phyloP scores from a whole-genome alignment of 805 yeast genomes.

The Starmerella sp. region DNA sequence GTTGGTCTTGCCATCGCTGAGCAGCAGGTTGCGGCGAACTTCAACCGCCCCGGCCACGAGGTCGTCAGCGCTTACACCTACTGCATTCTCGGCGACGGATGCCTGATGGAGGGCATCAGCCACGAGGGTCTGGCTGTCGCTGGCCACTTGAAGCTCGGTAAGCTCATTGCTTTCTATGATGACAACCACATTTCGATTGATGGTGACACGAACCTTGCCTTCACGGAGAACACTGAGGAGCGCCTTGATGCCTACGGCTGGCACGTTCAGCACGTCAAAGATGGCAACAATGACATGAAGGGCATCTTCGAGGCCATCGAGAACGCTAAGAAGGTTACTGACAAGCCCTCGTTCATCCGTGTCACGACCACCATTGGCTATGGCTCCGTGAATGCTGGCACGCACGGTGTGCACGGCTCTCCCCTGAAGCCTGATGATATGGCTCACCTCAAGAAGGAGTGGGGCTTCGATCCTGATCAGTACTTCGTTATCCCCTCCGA shows the following conservation, averaged over 20 bases:
- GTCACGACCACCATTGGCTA: constrained; percentile 86
- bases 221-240: constrained; percentile 80
- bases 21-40: constrained; percentile 80
- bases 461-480: constrained; percentile 82
- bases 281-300: constrained; percentile 70
- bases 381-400: constrained; percentile 77
- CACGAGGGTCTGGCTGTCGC: constrained; percentile 91
- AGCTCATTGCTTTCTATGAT: constrained; percentile 90
- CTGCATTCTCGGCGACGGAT: constrained; percentile 88
- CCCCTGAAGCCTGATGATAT: constrained; percentile 91
- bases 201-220: constrained; percentile 78
- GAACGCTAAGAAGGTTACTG: constrained; percentile 61
- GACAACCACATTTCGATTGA: constrained; percentile 95
- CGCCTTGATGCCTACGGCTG: constrained; percentile 91
- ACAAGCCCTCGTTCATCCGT: constrained; percentile 85
- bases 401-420: constrained; percentile 91
- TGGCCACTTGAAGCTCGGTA: constrained; percentile 88
- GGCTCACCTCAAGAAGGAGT: constrained; percentile 67
- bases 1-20: constrained; percentile 96
- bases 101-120: constrained; percentile 96
- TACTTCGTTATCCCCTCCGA: constrained; percentile 70
- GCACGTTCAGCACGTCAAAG: constrained; percentile 65
- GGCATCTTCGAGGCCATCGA: constrained; percentile 65
- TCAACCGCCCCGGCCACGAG: constrained; percentile 74
- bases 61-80: constrained; percentile 69